Conservation (phyloP, 2,329 filamentous ascomycete species). For the Fusarium avenaceum region DNA sequence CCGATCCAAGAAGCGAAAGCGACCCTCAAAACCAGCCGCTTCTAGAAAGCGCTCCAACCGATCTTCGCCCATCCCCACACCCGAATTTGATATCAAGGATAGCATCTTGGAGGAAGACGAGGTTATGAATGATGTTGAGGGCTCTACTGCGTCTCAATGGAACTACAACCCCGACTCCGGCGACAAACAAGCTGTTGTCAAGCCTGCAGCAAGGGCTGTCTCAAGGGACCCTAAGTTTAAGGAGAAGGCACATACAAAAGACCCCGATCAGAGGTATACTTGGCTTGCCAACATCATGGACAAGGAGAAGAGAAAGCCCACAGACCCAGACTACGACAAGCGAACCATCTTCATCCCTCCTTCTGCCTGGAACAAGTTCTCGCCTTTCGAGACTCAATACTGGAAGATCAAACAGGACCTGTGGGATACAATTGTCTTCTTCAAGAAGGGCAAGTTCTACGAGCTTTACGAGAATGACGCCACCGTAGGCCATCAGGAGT, state of each 20-base stretch:
- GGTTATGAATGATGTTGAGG: constrained; percentile 68
- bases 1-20: constrained; percentile 80
- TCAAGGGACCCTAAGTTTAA: constrained; percentile 58
- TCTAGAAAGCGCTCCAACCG: constrained; percentile 74
- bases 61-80: constrained; percentile 55
- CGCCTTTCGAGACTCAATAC: constrained; percentile 96
- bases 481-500: constrained; percentile 94
- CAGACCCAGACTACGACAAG: constrained; percentile 90
- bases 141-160: constrained; percentile 87
- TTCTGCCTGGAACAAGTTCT: constrained; percentile 83
- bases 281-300: constrained; percentile 92
- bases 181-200: constrained; percentile 55
- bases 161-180: constrained; percentile 68
- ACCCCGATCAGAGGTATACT: constrained; percentile 87
- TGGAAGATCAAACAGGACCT: constrained; percentile 99
- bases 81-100: constrained; percentile 51
- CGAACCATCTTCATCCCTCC: constrained; percentile 92
- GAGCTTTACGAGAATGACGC: constrained; percentile 98
- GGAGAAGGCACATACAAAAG: constrained; percentile 81
- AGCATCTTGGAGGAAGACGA: constrained; percentile 67
- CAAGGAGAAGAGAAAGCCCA: constrained; percentile 82
- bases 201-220: constrained; percentile 49
- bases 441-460: constrained; percentile 99
- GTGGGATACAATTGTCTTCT: constrained; percentile 98
- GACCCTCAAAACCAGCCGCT: constrained; percentile 64